phyloP scores from a whole-genome alignment of 805 yeast genomes.

The Candida saitoana region DNA sequence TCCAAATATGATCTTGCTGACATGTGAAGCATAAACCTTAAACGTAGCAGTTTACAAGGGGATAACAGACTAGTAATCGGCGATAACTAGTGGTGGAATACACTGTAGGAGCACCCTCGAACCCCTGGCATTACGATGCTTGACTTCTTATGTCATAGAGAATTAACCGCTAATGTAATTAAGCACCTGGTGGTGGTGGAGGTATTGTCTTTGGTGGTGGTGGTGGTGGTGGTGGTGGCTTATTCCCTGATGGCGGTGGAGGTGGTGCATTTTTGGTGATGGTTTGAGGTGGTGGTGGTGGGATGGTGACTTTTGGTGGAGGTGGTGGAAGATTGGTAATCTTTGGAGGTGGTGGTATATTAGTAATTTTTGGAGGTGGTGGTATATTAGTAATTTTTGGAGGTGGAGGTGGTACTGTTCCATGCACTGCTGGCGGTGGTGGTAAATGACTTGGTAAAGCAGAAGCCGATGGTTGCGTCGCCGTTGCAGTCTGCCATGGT shows the following conservation, averaged over 20 bases:
- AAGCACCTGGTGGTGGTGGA: conserved; percentile 23
- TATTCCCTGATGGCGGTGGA: conserved; percentile 7
- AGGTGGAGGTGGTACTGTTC: conserved; percentile 4
- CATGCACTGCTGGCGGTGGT: conserved; percentile 18
- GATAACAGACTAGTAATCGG: too few species aligned
- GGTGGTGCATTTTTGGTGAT: conserved; percentile 15
- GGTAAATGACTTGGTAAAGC: conserved; percentile 15
- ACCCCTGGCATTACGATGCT: too few species aligned
- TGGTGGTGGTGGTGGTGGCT: conserved; percentile 16
- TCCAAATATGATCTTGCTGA: too few species aligned
- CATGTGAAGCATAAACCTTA: too few species aligned
- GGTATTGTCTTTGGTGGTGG: conserved; percentile 18
- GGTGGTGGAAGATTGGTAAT: conserved; percentile 16
- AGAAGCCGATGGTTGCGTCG: conserved; percentile 13
- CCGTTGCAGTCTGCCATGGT: conserved; percentile 20
- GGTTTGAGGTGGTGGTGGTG: conserved; percentile 11
- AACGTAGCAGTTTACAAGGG: too few species aligned
- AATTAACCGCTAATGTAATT: too few species aligned
- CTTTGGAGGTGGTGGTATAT: conserved; percentile 23
- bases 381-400: conserved; percentile 5
- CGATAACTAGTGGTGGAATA: too few species aligned
- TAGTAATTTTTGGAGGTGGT: conserved; percentile 17
- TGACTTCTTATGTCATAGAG: too few species aligned
- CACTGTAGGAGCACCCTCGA: too few species aligned
- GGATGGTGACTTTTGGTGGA: conserved; percentile 6